phyloP scores from a whole-genome alignment of 2,329 filamentous ascomycete genomes.

The Hirsutella minnesotensis region DNA sequence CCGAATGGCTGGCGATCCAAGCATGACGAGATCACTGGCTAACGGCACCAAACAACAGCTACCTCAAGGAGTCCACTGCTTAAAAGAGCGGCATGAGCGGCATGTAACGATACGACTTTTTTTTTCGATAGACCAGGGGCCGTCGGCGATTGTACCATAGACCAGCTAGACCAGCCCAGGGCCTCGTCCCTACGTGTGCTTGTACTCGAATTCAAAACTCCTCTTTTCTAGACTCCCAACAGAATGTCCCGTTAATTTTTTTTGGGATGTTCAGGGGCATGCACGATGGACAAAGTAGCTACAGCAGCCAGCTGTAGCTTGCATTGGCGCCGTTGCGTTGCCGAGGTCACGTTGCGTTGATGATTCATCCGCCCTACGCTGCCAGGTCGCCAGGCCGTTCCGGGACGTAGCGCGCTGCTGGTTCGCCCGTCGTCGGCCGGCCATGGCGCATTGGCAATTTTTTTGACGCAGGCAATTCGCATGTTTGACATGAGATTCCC shows the following conservation, averaged over 20 bases:
- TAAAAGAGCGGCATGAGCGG: conserved; percentile 32
- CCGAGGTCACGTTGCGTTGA: conserved; percentile 10
- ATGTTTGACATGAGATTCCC: too few species aligned
- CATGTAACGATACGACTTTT: conserved; percentile 21
- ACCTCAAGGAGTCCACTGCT: conserved; percentile 57
- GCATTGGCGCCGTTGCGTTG: too few species aligned
- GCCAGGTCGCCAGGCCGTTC: too few species aligned
- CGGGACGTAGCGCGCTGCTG: too few species aligned
- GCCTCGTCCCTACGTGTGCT: conserved; percentile 15
- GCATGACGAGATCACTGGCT: conserved; percentile 5
- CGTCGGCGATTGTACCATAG: conserved; percentile 26
- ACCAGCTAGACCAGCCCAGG: conserved; percentile 19
- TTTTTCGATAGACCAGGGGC: conserved; percentile 21
- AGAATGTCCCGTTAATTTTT: too few species aligned
- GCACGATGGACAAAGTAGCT: too few species aligned
- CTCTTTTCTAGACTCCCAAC: conserved; percentile 18
- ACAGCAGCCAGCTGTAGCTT: too few species aligned
- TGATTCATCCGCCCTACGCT: conserved; percentile 9
- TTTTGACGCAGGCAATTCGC: too few species aligned
- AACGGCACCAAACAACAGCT: conserved; percentile 29
- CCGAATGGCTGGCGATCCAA: not conserved
- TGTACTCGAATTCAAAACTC: conserved; percentile 17
- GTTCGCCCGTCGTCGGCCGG: too few species aligned
- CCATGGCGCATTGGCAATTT: too few species aligned
- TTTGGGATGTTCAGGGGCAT: too few species aligned